Percentiles rank a stretch among this genome's conserved stretches.
phyloP scores from a whole-genome alignment of 257 asterid species.

The Solanum piurae region DNA sequence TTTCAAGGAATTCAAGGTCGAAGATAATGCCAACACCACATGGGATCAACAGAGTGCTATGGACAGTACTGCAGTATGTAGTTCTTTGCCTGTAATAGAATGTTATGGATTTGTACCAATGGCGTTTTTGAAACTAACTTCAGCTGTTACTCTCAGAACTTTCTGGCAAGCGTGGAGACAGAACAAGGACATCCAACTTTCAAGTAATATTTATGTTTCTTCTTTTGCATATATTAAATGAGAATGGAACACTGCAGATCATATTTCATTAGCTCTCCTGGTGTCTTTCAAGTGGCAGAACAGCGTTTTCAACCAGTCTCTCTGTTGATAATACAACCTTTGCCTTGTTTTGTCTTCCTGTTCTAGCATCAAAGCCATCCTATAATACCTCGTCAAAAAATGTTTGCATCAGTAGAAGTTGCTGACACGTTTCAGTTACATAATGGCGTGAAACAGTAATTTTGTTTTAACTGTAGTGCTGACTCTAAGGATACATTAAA shows the following conservation, averaged over 20 bases:
- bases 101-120: background rate
- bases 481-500: background rate
- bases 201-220: constrained; percentile 32
- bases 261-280: background rate
- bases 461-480: background rate
- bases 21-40: constrained; percentile 38
- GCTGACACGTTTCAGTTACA: background rate
- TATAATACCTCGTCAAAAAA: background rate
- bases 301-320: background rate
- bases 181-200: constrained; percentile 42
- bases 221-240: background rate
- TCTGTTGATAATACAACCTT: background rate
- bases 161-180: constrained; percentile 50
- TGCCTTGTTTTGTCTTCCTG: background rate
- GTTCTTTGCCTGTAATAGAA: background rate
- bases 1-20: constrained; percentile 85
- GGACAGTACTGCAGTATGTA: constrained; percentile 81
- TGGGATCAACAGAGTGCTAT: constrained; percentile 76
- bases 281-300: background rate
- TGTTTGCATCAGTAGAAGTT: background rate
- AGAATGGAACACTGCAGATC: background rate
- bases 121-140: background rate
- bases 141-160: constrained; percentile 48
- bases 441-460: background rate
- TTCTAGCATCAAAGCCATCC: background rate